A percentile compares a stretch with the other conserved stretches of the same genome.
Conservation (phyloP, 225 moss, liverwort and hornwort species). For the Thuidium tamariscinum region DNA sequence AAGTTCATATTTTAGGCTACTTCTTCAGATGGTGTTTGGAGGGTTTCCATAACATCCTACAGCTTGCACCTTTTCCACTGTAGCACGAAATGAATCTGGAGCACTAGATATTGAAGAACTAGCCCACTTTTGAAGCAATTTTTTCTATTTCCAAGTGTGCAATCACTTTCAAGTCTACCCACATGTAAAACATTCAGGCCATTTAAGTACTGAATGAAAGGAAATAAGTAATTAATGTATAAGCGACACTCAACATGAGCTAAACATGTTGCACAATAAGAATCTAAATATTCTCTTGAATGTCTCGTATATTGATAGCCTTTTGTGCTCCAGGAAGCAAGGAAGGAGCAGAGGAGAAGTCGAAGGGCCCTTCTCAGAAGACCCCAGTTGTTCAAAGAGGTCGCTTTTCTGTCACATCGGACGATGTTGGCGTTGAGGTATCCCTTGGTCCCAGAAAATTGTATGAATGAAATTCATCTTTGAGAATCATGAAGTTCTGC, state of each 20-base stretch:
- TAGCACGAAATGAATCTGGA: neutral
- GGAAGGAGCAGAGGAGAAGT: slow-evolving; percentile 42
- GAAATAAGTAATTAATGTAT: neutral
- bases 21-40: neutral
- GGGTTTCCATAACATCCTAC: neutral
- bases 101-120: neutral
- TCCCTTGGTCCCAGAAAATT: neutral
- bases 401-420: slow-evolving; percentile 86
- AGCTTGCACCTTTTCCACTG: neutral
- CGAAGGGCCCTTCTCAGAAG: slow-evolving; percentile 31
- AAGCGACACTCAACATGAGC: neutral
- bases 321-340: slow-evolving; percentile 18
- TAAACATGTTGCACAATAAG: too few relatives aligned
- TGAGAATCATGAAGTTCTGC: neutral
- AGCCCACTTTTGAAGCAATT: neutral
- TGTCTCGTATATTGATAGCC: neutral
- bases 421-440: slow-evolving; percentile 45
- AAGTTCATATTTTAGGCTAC: neutral
- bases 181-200: neutral
- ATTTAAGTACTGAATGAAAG: neutral
- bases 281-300: neutral
- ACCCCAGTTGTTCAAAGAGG: slow-evolving; percentile 69
- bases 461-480: neutral
- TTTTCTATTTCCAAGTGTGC: neutral
- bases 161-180: neutral